phyloP scores from a whole-genome alignment of 352 stramenopile species.

The Phytopythium kandeliae region DNA sequence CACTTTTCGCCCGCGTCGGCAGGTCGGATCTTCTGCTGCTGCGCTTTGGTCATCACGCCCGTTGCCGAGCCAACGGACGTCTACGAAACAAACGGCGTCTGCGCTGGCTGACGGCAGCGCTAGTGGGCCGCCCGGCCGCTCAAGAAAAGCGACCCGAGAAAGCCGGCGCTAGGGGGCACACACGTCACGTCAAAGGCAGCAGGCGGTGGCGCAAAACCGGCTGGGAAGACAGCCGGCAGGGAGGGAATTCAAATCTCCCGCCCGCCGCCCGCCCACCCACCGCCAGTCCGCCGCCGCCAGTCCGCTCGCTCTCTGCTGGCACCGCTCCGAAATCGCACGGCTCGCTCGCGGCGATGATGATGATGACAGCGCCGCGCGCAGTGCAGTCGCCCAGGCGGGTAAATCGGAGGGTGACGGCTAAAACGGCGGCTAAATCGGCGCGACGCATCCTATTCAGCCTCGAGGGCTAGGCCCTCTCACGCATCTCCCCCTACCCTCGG shows the following conservation, averaged over 20 bases:
- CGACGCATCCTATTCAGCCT: background rate
- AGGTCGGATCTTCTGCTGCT: too few species aligned
- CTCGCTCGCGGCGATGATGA: background rate
- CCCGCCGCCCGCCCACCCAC: background rate
- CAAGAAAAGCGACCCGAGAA: too few species aligned
- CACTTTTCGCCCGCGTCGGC: too few species aligned
- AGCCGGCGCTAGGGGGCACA: background rate
- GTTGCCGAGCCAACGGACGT: too few species aligned
- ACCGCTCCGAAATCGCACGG: background rate
- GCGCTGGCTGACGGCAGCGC: too few species aligned
- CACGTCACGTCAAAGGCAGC: slow-evolving; percentile 4
- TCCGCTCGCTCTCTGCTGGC: background rate
- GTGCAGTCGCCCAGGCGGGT: too few species aligned
- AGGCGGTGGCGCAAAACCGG: background rate
- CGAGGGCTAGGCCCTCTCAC: background rate
- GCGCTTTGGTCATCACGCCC: too few species aligned
- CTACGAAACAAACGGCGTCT: too few species aligned
- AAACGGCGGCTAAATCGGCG: background rate
- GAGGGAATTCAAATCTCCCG: background rate
- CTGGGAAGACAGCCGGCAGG: background rate
- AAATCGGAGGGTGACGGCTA: too few species aligned
- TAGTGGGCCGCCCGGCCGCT: too few species aligned
- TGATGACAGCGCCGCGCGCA: too few species aligned
- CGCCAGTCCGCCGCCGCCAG: background rate
- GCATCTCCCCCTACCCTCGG: background rate